Conservation (phyloP, 1,284 basidiomycete genomes). For the Trametes hirsuta region DNA sequence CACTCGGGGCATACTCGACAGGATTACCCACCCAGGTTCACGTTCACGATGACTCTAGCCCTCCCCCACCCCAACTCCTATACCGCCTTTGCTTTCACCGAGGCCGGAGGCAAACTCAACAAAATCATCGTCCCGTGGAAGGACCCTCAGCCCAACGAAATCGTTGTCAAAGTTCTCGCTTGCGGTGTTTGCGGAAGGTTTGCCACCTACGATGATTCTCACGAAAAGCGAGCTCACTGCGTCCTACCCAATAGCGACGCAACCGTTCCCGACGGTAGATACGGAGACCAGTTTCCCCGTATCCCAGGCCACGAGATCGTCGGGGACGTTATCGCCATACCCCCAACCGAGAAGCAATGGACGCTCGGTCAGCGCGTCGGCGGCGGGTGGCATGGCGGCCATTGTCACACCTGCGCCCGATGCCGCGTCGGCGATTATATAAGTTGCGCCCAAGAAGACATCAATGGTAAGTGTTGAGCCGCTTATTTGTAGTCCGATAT, state of each 20-base stretch:
- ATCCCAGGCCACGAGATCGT: constrained; percentile 34
- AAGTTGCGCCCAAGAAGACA: constrained; percentile 21
- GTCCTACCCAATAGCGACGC: constrained; percentile 22
- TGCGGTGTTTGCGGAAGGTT: constrained; percentile 34
- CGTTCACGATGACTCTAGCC: neutral
- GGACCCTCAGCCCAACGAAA: constrained; percentile 25
- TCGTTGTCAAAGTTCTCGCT: constrained; percentile 32
- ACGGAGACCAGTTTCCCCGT: constrained; percentile 21
- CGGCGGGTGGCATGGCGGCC: constrained; percentile 32
- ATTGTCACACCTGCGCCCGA: constrained; percentile 29
- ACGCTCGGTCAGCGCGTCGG: constrained; percentile 35
- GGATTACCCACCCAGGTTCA: neutral
- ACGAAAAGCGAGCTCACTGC: neutral
- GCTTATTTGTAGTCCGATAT: neutral
- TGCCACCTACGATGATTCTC: no score
- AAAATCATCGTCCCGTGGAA: constrained; percentile 29
- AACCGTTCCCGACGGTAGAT: constrained; percentile 12
- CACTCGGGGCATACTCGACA: neutral
- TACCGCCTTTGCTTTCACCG: constrained; percentile 29
- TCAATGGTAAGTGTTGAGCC: constrained; percentile 21
- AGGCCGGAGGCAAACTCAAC: constrained; percentile 21
- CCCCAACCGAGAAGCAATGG: constrained; percentile 22
- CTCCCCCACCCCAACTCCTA: constrained; percentile 24
- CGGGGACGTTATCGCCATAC: constrained; percentile 32
- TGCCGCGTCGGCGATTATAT: constrained; percentile 29